Conservation (phyloP, 2,329 filamentous ascomycete genomes). For the Bertia moriformis region DNA sequence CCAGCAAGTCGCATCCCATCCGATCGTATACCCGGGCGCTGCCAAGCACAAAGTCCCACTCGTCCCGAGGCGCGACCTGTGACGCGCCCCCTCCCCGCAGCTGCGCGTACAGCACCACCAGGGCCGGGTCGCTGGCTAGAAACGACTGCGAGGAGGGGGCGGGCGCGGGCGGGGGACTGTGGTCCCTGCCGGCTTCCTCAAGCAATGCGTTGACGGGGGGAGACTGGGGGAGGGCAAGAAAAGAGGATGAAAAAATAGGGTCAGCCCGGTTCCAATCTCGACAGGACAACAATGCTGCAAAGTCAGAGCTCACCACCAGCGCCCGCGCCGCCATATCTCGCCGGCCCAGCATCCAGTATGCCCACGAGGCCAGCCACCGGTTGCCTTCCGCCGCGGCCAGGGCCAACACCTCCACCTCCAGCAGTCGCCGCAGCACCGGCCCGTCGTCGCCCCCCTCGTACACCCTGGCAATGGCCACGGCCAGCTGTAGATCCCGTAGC, state of each 20-base stretch:
- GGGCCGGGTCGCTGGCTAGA: slow-evolving; percentile 76
- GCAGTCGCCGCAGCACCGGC: slow-evolving; percentile 54
- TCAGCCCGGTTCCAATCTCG: too few relatives aligned
- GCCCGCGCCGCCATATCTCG: slow-evolving; percentile 73
- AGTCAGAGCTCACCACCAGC: slow-evolving; percentile 55
- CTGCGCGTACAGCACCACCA: slow-evolving; percentile 76
- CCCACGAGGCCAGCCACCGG: slow-evolving; percentile 89
- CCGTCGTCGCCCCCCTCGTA: slow-evolving; percentile 80
- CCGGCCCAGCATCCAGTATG: slow-evolving; percentile 77
- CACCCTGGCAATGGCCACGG: slow-evolving; percentile 72
- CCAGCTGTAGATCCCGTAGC: slow-evolving; percentile 76
- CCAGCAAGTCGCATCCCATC: slow-evolving; percentile 86
- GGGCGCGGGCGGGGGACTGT: slow-evolving; percentile 67
- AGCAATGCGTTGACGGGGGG: not conserved
- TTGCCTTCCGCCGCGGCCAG: slow-evolving; percentile 70
- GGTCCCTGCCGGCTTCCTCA: slow-evolving; percentile 1
- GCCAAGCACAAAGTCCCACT: slow-evolving; percentile 81
- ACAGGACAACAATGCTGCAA: not conserved
- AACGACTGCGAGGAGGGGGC: slow-evolving; percentile 65
- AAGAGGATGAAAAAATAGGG: too few relatives aligned
- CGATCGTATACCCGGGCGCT: slow-evolving; percentile 76
- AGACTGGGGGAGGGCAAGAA: not conserved
- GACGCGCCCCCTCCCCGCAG: slow-evolving; percentile 74
- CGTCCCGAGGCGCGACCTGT: slow-evolving; percentile 62
- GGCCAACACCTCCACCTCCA: slow-evolving; percentile 67